phyloP scores from a whole-genome alignment of 768 basidiomycete species.

The Lactarius sp. region DNA sequence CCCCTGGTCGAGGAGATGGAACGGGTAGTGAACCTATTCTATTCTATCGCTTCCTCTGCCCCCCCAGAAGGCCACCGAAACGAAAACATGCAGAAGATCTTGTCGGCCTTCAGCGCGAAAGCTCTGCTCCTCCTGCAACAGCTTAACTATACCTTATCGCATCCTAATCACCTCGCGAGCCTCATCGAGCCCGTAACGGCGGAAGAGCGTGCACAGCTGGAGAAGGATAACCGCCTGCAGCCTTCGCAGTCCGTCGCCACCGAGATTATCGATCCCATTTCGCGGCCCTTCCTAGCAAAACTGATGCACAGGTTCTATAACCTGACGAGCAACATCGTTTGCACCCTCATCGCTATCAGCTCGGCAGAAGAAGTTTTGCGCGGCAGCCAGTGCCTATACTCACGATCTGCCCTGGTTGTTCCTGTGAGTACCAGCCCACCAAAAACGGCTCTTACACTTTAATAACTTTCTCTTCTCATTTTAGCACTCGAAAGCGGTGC shows the following conservation, averaged over 20 bases:
- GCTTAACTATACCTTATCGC: conserved; percentile 84
- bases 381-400: conserved; percentile 65
- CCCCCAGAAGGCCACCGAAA: conserved; percentile 43
- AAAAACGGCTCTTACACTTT: neutral
- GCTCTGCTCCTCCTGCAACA: conserved; percentile 77
- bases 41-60: conserved; percentile 59
- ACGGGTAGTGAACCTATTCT: conserved; percentile 72
- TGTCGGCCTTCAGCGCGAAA: conserved; percentile 62
- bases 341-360: conserved; percentile 65
- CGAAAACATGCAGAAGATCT: conserved; percentile 54
- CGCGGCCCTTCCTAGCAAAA: conserved; percentile 66
- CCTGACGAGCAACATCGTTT: conserved; percentile 63
- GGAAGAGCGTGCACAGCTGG: conserved; percentile 66
- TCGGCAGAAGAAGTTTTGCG: conserved; percentile 63
- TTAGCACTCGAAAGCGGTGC: conserved; percentile 81
- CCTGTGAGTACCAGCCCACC: conserved; percentile 51
- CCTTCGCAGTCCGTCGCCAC: conserved; percentile 36
- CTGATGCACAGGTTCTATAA: conserved; percentile 69
- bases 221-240: conserved; percentile 46
- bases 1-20: conserved; percentile 81
- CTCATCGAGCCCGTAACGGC: conserved; percentile 73
- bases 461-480: conserved; percentile 5
- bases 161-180: conserved; percentile 83
- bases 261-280: conserved; percentile 54
- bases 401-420: conserved; percentile 60